These are phyloP conservation scores for Pyrus hybrid DNA, from an alignment of 331 rosid species.

Conservation along the genomic window DNA sequence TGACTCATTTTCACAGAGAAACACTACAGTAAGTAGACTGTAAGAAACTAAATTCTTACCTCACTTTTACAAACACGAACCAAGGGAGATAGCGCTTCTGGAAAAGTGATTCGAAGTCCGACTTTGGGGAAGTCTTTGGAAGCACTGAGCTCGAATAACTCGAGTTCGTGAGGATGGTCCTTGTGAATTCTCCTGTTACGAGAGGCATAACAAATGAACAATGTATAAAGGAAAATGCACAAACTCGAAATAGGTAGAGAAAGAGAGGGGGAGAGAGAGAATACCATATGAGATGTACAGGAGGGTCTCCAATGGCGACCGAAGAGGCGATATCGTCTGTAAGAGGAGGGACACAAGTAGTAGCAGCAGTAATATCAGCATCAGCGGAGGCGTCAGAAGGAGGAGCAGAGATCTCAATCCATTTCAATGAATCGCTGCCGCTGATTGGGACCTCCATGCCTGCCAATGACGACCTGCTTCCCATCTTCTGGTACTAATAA, in stretches of 20 bases:
- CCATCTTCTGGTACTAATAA: slow-evolving; percentile 29
- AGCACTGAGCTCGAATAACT: slow-evolving; percentile 62
- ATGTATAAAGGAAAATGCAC: background rate
- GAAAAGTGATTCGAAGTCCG: slow-evolving; percentile 65
- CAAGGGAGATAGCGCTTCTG: slow-evolving; percentile 56
- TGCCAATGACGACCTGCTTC: slow-evolving; percentile 34
- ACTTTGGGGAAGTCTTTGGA: slow-evolving; percentile 47
- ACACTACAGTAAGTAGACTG: background rate
- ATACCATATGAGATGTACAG: background rate
- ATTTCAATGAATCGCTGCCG: slow-evolving; percentile 60
- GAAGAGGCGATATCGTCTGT: slow-evolving; percentile 57
- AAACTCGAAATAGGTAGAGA: slow-evolving; percentile 3
- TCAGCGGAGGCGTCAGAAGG: slow-evolving; percentile 24
- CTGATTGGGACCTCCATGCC: slow-evolving; percentile 72
- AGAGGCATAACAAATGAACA: background rate
- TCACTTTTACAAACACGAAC: slow-evolving; percentile 55
- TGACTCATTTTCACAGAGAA: background rate
- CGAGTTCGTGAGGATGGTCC: slow-evolving; percentile 46
- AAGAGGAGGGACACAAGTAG: slow-evolving; percentile 16
- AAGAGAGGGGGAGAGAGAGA: background rate
- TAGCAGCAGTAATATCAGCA: background rate
- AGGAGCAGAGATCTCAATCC: slow-evolving; percentile 57
- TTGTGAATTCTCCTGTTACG: slow-evolving; percentile 75
- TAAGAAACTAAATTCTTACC: slow-evolving; percentile 18
- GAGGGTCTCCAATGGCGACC: slow-evolving; percentile 51